Conservation (phyloP, 2,329 filamentous ascomycete genomes). For the Beauveria brongniartii region DNA sequence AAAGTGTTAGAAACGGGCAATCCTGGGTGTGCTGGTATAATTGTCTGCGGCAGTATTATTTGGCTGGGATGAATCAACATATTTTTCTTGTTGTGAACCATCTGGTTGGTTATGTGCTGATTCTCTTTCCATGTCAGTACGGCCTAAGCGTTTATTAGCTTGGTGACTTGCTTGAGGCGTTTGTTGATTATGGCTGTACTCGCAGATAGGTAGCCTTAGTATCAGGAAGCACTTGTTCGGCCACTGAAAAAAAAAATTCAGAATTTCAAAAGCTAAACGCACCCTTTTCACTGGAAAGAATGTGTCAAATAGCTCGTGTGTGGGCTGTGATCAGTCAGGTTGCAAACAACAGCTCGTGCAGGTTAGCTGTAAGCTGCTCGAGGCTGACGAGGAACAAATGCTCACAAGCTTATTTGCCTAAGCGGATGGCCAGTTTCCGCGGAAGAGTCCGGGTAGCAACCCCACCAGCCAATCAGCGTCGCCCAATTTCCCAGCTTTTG, state of each 20-base stretch:
- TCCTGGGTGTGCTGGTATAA: too few species aligned
- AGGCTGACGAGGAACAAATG: background rate
- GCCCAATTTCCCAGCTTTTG: constrained; percentile 38
- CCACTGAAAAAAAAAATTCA: too few species aligned
- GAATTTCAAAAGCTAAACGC: background rate
- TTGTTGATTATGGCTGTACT: too few species aligned
- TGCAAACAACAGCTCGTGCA: background rate
- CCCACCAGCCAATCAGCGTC: constrained; percentile 34
- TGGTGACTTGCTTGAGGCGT: too few species aligned
- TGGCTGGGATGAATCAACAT: background rate
- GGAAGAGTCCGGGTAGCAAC: constrained; percentile 24
- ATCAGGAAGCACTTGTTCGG: too few species aligned
- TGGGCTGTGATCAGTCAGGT: background rate
- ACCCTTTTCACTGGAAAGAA: background rate
- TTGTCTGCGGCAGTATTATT: too few species aligned
- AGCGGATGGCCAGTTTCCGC: constrained; percentile 5
- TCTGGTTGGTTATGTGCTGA: too few species aligned
- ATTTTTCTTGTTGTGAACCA: too few species aligned
- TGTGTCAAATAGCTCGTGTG: background rate
- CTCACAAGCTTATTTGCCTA: background rate
- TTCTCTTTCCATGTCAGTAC: too few species aligned
- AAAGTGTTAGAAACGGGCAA: too few species aligned
- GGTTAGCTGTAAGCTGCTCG: background rate
- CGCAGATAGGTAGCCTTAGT: too few species aligned
- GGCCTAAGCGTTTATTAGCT: too few species aligned